phyloP scores from a whole-genome alignment of 192 early-diverging fungal genomes.

The Coemansia aciculifera region DNA sequence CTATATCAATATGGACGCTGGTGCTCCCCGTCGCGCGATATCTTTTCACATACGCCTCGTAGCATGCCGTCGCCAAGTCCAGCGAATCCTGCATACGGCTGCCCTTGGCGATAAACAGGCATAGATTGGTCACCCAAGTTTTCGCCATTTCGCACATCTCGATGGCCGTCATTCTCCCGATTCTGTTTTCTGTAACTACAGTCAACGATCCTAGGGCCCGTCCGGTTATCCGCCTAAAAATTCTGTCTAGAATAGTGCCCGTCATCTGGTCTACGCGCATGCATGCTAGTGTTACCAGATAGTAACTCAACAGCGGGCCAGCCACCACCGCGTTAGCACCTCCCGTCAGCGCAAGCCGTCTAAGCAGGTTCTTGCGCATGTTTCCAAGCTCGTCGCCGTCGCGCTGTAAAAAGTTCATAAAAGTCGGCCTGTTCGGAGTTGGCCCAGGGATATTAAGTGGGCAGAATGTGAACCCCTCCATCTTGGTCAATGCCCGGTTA shows the following conservation, averaged over 20 bases:
- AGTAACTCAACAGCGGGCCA: conserved; percentile 34
- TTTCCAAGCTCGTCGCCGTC: not conserved
- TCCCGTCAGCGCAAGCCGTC: conserved; percentile 11
- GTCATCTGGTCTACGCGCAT: not conserved
- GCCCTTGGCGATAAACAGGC: conserved; percentile 5
- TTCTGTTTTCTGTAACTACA: conserved; percentile 19
- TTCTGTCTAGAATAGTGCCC: not conserved
- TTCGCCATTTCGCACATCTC: conserved; percentile 10
- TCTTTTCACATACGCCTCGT: conserved; percentile 14
- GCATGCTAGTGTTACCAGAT: conserved; percentile 26
- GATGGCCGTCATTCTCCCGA: not conserved
- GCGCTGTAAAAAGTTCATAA: conserved; percentile 16
- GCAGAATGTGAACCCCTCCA: conserved; percentile 25
- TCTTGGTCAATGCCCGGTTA: conserved; percentile 7
- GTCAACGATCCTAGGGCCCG: conserved; percentile 3
- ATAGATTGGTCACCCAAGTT: conserved; percentile 17
- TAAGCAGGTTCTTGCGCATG: conserved; percentile 11
- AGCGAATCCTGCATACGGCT: conserved; percentile 15
- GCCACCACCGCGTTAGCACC: conserved; percentile 11
- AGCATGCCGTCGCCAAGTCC: conserved; percentile 19
- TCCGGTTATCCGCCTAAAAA: conserved; percentile 21
- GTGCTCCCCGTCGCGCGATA: not conserved
- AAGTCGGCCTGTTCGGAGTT: too few relatives aligned
- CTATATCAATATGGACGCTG: not conserved
- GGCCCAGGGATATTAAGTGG: not conserved